Conservation (phyloP, 805 yeast genomes). For the Barnettozyma siamensis region DNA sequence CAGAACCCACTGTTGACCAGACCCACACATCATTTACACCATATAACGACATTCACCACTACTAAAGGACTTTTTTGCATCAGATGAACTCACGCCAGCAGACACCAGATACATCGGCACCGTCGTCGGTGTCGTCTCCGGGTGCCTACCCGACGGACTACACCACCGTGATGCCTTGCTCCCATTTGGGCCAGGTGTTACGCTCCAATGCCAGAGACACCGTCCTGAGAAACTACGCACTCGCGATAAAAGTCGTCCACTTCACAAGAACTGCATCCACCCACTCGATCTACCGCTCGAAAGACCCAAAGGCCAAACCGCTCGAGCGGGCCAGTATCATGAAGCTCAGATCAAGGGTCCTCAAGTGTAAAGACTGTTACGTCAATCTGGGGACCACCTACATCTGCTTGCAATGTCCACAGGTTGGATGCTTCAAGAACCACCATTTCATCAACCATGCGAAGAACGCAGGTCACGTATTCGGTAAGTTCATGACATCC, state of each 20-base stretch:
- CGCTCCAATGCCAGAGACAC: constrained; percentile 23
- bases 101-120: not conserved
- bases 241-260: constrained; percentile 20
- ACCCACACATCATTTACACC: too few relatives aligned
- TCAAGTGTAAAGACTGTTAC: constrained; percentile 48
- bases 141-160: not conserved
- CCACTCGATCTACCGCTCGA: constrained; percentile 10
- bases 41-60: too few relatives aligned
- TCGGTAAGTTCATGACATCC: constrained; percentile 38
- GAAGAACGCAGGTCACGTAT: constrained; percentile 41
- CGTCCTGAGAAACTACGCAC: constrained; percentile 22
- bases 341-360: constrained; percentile 36
- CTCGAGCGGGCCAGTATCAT: constrained; percentile 34
- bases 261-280: constrained; percentile 10
- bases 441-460: constrained; percentile 45
- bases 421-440: constrained; percentile 59
- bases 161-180: constrained; percentile 17
- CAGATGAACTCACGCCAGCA: not conserved
- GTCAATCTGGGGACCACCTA: constrained; percentile 33
- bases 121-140: not conserved
- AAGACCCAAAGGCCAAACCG: constrained; percentile 9
- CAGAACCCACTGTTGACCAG: too few relatives aligned
- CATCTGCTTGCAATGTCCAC: constrained; percentile 75
- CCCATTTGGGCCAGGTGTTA: constrained; percentile 24
- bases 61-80: too few relatives aligned